Conservation (phyloP, 148 eudicot species). For the Rhododendron simsii region DNA sequence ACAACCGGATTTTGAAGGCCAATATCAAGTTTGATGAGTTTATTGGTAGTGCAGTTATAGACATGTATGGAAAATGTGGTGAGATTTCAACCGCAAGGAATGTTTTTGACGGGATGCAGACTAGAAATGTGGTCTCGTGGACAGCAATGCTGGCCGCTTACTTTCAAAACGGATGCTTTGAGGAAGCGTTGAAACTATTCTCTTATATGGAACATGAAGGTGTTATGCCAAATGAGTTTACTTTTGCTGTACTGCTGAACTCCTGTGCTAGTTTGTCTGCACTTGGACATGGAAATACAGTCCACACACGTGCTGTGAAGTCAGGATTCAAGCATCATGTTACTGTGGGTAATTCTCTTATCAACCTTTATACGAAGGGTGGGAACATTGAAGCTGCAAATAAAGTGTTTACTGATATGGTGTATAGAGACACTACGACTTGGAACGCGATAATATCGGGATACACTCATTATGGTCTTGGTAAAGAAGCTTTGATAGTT, state of each 20-base stretch:
- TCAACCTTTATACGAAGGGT: constrained; percentile 32
- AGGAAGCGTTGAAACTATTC: constrained; percentile 40
- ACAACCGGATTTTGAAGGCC: constrained; percentile 27
- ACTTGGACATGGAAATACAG: constrained; percentile 36
- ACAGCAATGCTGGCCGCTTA: constrained; percentile 37
- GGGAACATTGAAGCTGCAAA: constrained; percentile 36
- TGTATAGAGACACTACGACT: constrained; percentile 19
- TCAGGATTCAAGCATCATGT: constrained; percentile 27
- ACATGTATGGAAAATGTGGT: constrained; percentile 55
- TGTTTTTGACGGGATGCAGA: constrained; percentile 24
- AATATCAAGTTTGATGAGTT: constrained; percentile 29
- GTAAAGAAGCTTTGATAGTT: constrained; percentile 32
- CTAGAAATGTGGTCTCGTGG: constrained; percentile 44
- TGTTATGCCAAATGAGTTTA: constrained; percentile 39
- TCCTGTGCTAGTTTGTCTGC: constrained; percentile 41
- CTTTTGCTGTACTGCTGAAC: constrained; percentile 38
- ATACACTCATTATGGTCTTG: constrained; percentile 45
- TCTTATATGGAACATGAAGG: constrained; percentile 29
- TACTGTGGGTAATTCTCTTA: constrained; percentile 38
- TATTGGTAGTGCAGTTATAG: constrained; percentile 31
- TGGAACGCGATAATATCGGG: constrained; percentile 46
- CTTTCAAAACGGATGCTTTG: constrained; percentile 34
- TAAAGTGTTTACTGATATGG: constrained; percentile 23
- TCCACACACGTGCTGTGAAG: constrained; percentile 33
- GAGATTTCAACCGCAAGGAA: constrained; percentile 29